Percentiles rank a stretch among this genome's conserved stretches.
These are phyloP conservation scores for Pseudogymnoascus sp. DNA, from an alignment of 2,329 filamentous ascomycete species.

Conservation along the genomic window DNA sequence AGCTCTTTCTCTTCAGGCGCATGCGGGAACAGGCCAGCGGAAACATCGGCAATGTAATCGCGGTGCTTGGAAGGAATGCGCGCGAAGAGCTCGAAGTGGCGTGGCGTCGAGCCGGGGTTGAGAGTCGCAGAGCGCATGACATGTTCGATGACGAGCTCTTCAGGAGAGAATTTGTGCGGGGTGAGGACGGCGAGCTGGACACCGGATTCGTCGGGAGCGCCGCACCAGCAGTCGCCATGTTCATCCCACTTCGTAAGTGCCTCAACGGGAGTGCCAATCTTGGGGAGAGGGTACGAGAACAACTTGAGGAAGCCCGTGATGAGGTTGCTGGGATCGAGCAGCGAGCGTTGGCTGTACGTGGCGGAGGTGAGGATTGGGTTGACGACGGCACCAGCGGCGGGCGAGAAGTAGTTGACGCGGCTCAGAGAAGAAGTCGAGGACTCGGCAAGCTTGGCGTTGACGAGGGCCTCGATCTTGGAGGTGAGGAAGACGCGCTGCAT, in stretches of 20 bases:
- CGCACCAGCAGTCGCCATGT: constrained; percentile 83
- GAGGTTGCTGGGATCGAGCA: constrained; percentile 18
- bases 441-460: constrained; percentile 15
- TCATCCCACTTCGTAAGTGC: constrained; percentile 67
- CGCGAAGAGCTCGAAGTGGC: constrained; percentile 62
- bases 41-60: constrained; percentile 32
- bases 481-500: not conserved
- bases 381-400: constrained; percentile 56
- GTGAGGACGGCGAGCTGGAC: constrained; percentile 59
- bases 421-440: constrained; percentile 12
- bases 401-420: constrained; percentile 66
- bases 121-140: constrained; percentile 53
- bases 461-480: constrained; percentile 14
- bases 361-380: constrained; percentile 53
- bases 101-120: constrained; percentile 54
- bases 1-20: constrained; percentile 23
- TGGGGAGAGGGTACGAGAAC: constrained; percentile 20
- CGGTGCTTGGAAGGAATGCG: constrained; percentile 42
- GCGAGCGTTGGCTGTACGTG: constrained; percentile 34
- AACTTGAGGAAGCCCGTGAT: constrained; percentile 9
- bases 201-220: constrained; percentile 40
- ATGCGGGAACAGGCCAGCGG: constrained; percentile 32
- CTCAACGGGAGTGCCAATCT: constrained; percentile 32
- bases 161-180: constrained; percentile 50
- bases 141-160: constrained; percentile 65